Base-by-base conservation (phyloP, 129 eudicot genomes). In the Chrysanthemum lavandulifolium region DNA sequence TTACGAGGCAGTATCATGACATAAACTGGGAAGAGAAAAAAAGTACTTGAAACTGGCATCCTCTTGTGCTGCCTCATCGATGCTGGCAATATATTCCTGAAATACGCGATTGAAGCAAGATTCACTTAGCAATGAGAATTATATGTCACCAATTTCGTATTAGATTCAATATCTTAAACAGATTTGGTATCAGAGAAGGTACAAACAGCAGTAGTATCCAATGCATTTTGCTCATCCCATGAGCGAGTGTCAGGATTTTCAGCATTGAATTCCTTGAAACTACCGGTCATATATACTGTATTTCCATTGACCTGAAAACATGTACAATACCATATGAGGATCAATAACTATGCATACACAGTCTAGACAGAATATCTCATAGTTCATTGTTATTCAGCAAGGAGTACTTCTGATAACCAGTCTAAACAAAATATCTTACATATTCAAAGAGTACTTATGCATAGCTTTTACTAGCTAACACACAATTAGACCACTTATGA, bases 251-350 rank as follows among this genome's bases (percentile, higher is more conserved):
- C 83, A 14, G 83, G 79, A 60, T 79, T 82, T 48, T 90, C 97
- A 56, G 86, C 84, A 84, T 85, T 94, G 79, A 94, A 94, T 79
- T 94, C 91, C 85, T 90, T 88, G 69, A 94, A 94, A 71, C 70
- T 83, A 61, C 97, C 82, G 10, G 91, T 88, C 91, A 90, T 84
- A 71, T 86, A 94, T 58, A 84, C 50, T 47, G 98, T 87, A 79
- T 94, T 87, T 63, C 98, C 98, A 80, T 90, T 90, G 21, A 94
- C 98, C 98, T 94, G 71, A 59, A 79, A 67, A 59, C 63, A 56
- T 47, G 23, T 55, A 61, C 11, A 23, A 19, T 13, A 50, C 23
- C 16, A 67, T 49, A 11, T 6, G 50, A 13, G 12, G 6, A 69
- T 8, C 21, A 14, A 62, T 40, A 40, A 40, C 10, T 40, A 6